These are phyloP conservation scores for Neofusicoccum parvum DNA, from an alignment of 2,329 filamentous ascomycete genomes.

Conservation along the genomic window DNA sequence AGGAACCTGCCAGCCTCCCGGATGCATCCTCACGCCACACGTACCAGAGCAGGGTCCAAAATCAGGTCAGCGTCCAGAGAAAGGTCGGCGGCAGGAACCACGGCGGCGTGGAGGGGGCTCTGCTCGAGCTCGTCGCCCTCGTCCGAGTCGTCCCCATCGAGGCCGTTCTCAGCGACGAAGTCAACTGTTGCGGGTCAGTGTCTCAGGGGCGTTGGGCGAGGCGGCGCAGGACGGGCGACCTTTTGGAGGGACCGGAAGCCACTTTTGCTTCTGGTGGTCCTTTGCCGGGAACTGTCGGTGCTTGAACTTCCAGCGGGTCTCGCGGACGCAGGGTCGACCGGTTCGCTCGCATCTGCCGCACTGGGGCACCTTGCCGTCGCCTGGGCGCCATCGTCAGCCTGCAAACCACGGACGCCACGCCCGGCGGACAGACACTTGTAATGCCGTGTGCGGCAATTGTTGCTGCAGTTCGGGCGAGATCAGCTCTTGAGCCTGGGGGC, in stretches of 20 bases:
- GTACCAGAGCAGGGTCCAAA: not conserved
- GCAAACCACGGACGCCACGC: not conserved
- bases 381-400: constrained; percentile 24
- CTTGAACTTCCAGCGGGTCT: constrained; percentile 38
- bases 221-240: constrained; percentile 24
- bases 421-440: constrained; percentile 35
- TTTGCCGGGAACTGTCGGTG: constrained; percentile 37
- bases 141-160: constrained; percentile 36
- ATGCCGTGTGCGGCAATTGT: constrained; percentile 41
- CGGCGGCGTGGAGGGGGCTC: constrained; percentile 22
- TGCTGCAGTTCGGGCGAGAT: constrained; percentile 34
- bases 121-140: constrained; percentile 17
- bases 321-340: constrained; percentile 38
- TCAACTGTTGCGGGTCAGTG: constrained; percentile 34
- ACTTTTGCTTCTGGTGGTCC: constrained; percentile 35
- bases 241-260: constrained; percentile 39
- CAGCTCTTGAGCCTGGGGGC: constrained; percentile 17
- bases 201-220: not conserved
- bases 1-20: not conserved
- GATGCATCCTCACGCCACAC: not conserved
- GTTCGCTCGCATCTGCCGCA: constrained; percentile 37
- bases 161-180: constrained; percentile 39
- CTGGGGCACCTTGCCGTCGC: constrained; percentile 38
- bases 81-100: not conserved
- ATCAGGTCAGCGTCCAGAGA: not conserved